Base-by-base conservation (phyloP, 352 stramenopile species). In the Globisporangium spinosum region DNA sequence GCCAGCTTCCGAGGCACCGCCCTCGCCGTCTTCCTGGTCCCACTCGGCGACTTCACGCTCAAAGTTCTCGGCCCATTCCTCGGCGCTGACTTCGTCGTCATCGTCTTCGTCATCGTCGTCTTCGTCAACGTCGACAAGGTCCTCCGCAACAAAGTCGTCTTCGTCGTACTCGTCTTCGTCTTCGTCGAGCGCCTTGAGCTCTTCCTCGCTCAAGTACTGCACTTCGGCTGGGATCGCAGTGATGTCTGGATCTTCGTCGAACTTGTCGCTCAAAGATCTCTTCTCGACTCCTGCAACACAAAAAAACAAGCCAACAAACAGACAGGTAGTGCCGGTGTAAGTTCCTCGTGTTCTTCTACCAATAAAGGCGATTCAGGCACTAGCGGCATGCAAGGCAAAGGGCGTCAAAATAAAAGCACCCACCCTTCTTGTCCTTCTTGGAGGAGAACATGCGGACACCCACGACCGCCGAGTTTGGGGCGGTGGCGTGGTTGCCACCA, bases 11-110 rank as follows among this genome's bases (percentile, higher is more conserved):
- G 0, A 38, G 20, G 49, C 2, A 15, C 32, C 47, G 9, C 12
- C 61, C 25, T 68, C 72, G 20, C 62, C 73, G 25, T 80, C 74
- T 23, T 86, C 77, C 12, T 77, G 54, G 54, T 90, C 78, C 73
- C 79, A 83, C 62, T 77, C 68, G 56, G 83, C 79, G 32, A 91
- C 75, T 7, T 91, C 78, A 17, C 69, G 77, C 72, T 91, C 83
- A 70, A 89, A 91, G 54, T 88, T 87, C 60, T 70, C 70, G 20
- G 83, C 81, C 83, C 83, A 91, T 64, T 89, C 79, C 15, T 78
- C 72, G 34, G 82, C 75, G 32, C 69, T 80, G 10, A 89, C 69
- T 49, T 80, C 75, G 8, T 67, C 69, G 56, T 87, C 76, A 1
- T 87, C 79, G 0, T 79, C n/a, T n/a, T n/a, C 73, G 17, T 79